Percentiles rank a stretch among this genome's conserved stretches.
Evolutionary conservation across 2,329 filamentous ascomycete genomes (phyloP).

Genomic region (Chaetothyriales sp.): DNA sequence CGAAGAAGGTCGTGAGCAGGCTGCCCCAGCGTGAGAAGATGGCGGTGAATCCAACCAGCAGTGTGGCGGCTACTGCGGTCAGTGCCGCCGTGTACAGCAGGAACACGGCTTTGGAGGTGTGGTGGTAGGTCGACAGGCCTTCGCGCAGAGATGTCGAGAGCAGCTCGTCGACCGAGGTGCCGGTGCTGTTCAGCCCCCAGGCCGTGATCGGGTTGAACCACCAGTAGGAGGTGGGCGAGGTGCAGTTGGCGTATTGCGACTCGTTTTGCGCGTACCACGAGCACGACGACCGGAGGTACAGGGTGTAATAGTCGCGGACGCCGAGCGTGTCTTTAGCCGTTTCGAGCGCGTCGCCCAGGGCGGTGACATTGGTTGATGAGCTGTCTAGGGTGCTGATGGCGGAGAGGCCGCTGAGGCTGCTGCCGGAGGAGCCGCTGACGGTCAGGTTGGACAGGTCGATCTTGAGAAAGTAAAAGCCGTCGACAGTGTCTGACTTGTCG

Average conservation of each 20-base stretch:
- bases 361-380: slow-evolving; percentile 25
- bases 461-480: slow-evolving; percentile 43
- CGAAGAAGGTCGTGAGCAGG: slow-evolving; percentile 67
- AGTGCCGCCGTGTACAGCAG: slow-evolving; percentile 66
- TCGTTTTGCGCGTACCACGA: slow-evolving; percentile 39
- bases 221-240: slow-evolving; percentile 59
- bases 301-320: slow-evolving; percentile 63
- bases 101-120: slow-evolving; percentile 68
- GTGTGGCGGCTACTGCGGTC: slow-evolving; percentile 53
- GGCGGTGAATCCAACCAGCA: slow-evolving; percentile 67
- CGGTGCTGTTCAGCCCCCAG: slow-evolving; percentile 44
- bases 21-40: slow-evolving; percentile 72
- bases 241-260: slow-evolving; percentile 46
- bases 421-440: slow-evolving; percentile 27
- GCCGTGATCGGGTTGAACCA: slow-evolving; percentile 58
- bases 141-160: slow-evolving; percentile 55
- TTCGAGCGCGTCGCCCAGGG: slow-evolving; percentile 22
- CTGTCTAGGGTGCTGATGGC: slow-evolving; percentile 20
- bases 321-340: slow-evolving; percentile 35
- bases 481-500: slow-evolving; percentile 33
- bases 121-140: slow-evolving; percentile 59
- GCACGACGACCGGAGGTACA: slow-evolving; percentile 85
- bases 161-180: slow-evolving; percentile 42
- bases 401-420: slow-evolving; percentile 9
- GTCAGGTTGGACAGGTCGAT: slow-evolving; percentile 51